phyloP scores from a whole-genome alignment of 768 basidiomycete genomes.

The Podaxis pistillaris region DNA sequence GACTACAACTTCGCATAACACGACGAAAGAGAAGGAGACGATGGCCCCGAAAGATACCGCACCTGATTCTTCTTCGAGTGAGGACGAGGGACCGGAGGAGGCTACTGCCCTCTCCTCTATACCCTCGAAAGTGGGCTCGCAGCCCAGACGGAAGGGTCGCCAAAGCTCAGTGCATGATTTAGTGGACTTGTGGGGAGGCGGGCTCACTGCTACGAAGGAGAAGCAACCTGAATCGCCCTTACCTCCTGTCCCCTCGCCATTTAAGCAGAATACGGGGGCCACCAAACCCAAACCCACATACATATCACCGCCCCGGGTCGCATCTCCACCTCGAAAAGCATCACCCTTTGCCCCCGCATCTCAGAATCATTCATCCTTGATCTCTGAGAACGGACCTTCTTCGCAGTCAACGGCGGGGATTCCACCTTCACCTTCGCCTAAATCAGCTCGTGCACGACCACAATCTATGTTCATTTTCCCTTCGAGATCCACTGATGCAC shows the following conservation, averaged over 20 bases:
- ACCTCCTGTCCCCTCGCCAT: background rate
- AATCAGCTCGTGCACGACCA: slow-evolving; percentile 55
- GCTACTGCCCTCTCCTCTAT: slow-evolving; percentile 26
- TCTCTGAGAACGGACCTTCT: slow-evolving; percentile 17
- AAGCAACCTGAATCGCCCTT: slow-evolving; percentile 27
- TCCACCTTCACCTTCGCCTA: slow-evolving; percentile 20
- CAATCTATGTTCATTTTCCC: slow-evolving; percentile 83
- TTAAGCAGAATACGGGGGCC: slow-evolving; percentile 7
- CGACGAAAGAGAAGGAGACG: slow-evolving; percentile 15
- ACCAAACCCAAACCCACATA: slow-evolving; percentile 4
- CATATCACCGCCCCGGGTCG: slow-evolving; percentile 11
- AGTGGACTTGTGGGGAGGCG: slow-evolving; percentile 76
- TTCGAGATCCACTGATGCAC: slow-evolving; percentile 43
- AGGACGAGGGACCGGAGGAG: slow-evolving; percentile 57
- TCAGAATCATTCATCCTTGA: background rate
- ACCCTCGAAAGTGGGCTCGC: slow-evolving; percentile 24
- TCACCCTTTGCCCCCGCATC: background rate
- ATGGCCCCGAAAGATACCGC: slow-evolving; percentile 26
- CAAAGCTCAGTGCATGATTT: slow-evolving; percentile 85
- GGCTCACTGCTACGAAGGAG: slow-evolving; percentile 38
- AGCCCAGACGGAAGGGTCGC: slow-evolving; percentile 47
- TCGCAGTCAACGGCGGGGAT: slow-evolving; percentile 18
- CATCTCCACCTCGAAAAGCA: slow-evolving; percentile 11
- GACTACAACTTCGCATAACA: slow-evolving; percentile 17
- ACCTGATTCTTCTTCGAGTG: slow-evolving; percentile 43